A percentile compares a stretch with the other conserved stretches of the same genome.
phyloP scores from a whole-genome alignment of 1,139 yeast genomes.

The Pichia sp. region DNA sequence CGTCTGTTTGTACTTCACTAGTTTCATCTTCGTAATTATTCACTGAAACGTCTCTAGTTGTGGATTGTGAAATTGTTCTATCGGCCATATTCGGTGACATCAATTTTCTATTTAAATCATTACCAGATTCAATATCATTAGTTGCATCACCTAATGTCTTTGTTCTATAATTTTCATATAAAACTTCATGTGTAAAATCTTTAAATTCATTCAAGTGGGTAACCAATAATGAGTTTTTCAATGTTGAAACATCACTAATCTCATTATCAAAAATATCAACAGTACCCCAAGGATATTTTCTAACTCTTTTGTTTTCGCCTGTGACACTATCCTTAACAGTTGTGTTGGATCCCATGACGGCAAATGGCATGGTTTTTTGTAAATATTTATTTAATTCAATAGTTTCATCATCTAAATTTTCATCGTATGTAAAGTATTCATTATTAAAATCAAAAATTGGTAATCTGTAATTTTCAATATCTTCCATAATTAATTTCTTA shows the following conservation, averaged over 20 bases:
- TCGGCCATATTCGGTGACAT: not conserved
- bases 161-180: conserved; percentile 90
- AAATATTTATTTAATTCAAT: conserved; percentile 75
- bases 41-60: conserved; percentile 1
- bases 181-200: conserved; percentile 85
- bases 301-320: conserved; percentile 64
- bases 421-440: conserved; percentile 49
- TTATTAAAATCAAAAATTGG: conserved; percentile 81
- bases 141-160: conserved; percentile 38
- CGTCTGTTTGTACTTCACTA: too few species aligned
- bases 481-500: conserved; percentile 62
- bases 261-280: conserved; percentile 79
- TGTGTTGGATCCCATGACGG: conserved; percentile 69
- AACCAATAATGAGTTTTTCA: conserved; percentile 78
- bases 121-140: too few species aligned
- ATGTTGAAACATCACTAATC: conserved; percentile 75
- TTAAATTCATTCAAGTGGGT: conserved; percentile 92
- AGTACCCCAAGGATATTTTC: conserved; percentile 93
- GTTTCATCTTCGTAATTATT: not conserved
- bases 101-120: too few species aligned
- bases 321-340: conserved; percentile 50
- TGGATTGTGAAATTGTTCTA: conserved; percentile 8
- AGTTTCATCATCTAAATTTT: conserved; percentile 64
- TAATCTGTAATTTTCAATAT: conserved; percentile 67
- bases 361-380: conserved; percentile 77